These are phyloP conservation scores for Rhizophagus sp. DNA, from an alignment of 192 early-diverging fungal species.

Conservation along the genomic window DNA sequence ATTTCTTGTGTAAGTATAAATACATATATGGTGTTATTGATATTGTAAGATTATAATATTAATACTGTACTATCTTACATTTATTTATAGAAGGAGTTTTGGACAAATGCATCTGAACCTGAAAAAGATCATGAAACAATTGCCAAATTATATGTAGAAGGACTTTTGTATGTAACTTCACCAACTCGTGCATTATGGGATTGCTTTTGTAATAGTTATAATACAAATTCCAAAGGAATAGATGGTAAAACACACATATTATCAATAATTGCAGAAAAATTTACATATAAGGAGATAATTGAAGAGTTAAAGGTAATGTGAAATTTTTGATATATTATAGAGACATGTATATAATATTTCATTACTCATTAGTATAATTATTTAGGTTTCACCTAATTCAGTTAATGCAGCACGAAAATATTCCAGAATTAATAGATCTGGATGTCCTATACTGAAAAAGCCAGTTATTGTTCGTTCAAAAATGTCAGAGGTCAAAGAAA, in stretches of 20 bases:
- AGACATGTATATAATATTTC: no score
- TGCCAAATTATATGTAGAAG: not conserved
- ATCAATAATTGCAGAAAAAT: slow-evolving; percentile 12
- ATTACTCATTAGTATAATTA: no score
- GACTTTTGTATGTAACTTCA: not conserved
- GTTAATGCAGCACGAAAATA: not conserved
- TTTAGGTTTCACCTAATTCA: not conserved
- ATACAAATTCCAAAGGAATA: not conserved
- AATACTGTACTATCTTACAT: no score
- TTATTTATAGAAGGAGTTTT: no score
- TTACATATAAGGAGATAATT: slow-evolving; percentile 3
- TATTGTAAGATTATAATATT: no score
- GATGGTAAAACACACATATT: not conserved
- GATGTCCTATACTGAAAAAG: not conserved
- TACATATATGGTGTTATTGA: no score
- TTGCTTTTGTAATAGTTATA: not conserved
- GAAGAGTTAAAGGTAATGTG: not conserved
- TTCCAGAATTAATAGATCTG: not conserved
- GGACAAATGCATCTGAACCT: no score
- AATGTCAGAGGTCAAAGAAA: not conserved
- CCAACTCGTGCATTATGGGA: no score
- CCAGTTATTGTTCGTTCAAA: not conserved
- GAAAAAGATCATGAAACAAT: not conserved
- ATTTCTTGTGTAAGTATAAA: not conserved
- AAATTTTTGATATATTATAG: no score